phyloP scores from a whole-genome alignment of 805 yeast species.

The Starmera quercuum region DNA sequence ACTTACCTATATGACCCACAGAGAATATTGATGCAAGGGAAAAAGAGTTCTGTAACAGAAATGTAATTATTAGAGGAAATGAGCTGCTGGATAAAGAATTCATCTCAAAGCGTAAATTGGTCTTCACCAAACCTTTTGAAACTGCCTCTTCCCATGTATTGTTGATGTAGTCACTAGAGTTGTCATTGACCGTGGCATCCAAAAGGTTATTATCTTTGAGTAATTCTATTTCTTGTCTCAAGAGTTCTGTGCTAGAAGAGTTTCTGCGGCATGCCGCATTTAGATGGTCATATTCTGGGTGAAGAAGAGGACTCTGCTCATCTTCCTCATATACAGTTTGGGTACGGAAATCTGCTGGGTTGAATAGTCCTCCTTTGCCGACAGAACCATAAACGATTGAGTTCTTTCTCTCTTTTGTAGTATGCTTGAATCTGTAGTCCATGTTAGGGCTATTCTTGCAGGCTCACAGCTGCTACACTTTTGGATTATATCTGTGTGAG shows the following conservation, averaged over 20 bases:
- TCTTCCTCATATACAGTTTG: slow-evolving; percentile 1
- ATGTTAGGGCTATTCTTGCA: neutral
- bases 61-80: slow-evolving; percentile 18
- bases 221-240: slow-evolving; percentile 15
- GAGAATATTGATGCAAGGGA: slow-evolving; percentile 20
- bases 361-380: slow-evolving; percentile 17
- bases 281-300: no score
- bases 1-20: slow-evolving; percentile 77
- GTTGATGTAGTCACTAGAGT: slow-evolving; percentile 4
- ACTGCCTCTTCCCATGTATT: slow-evolving; percentile 19
- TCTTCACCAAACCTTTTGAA: slow-evolving; percentile 15
- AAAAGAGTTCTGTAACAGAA: slow-evolving; percentile 19
- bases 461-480: no score
- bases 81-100: slow-evolving; percentile 9
- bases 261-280: no score
- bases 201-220: slow-evolving; percentile 13
- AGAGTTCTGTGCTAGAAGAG: slow-evolving; percentile 3
- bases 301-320: no score
- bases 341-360: slow-evolving; percentile 9
- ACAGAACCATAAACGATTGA: slow-evolving; percentile 16
- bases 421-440: slow-evolving; percentile 17
- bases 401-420: slow-evolving; percentile 16
- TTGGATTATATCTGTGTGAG: no score
- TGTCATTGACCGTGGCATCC: slow-evolving; percentile 4
- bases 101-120: slow-evolving; percentile 13